Base-by-base conservation (phyloP, 1,284 basidiomycete genomes). In the Cutaneotrichosporon arboriforme region DNA sequence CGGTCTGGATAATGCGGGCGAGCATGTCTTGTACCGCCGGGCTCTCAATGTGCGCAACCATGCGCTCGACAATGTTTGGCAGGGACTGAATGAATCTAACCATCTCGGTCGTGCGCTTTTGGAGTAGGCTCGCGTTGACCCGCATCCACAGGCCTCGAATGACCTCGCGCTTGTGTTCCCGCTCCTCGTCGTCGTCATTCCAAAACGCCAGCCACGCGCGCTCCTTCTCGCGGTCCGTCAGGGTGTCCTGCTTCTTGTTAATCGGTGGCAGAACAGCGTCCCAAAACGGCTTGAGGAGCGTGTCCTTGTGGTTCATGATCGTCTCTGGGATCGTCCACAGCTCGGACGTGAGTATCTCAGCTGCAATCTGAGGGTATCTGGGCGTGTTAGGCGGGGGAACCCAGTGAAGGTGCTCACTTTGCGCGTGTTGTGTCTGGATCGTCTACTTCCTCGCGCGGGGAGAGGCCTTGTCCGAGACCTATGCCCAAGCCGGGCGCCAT, bases 341-440 rank as follows among this genome's bases (percentile, higher is more conserved):
- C 66, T 97, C 93, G 8, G 87, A 88, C 74, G 91, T 93, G 34
- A 99, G 81, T 26, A 98, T 91, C 74, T 99, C 96, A 15, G 93
- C 92, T 15, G 91, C 88, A 33, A 96, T 83, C 68, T 90, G 90
- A 0, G 94, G 92, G 73, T 93, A 97, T 75, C 92, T 94, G n/a
- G 37, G 10, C 15, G 9, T 18, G 39, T 47, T 20, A 46, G 44
- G n/a, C n/a, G n/a, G n/a, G 36, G 20, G 1, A 18, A 4, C 2
- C n/a, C 4, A 1, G 21, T 2, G 7, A 8, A 31, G 26, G 33
- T 13, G n/a, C 66, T 55, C 54, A 72, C 70, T 61, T 67, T 31
- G 68, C 57, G 14, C 65, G 50, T 20, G 61, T 53, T 10, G 58
- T 37, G 9, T 63, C 62, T 15, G 66, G 63, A 4, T 34, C 23